Conservation (phyloP, 371 early-diverging fungal genomes). For the Lichtheimia corymbifera region DNA sequence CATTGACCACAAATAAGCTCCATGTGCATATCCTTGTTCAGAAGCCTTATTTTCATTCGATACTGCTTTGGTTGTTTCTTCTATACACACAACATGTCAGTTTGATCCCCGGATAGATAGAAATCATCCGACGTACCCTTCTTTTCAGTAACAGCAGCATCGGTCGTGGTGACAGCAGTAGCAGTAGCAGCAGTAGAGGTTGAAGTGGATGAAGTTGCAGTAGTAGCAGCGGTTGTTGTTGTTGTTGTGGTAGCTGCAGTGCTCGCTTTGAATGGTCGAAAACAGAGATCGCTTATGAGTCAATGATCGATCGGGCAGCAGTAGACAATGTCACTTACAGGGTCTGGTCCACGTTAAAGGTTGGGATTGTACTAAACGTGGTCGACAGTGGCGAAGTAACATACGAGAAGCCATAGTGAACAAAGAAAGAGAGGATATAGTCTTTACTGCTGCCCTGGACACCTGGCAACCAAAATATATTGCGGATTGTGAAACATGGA, state of each 20-base stretch:
- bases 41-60: background rate
- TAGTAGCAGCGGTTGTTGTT: background rate
- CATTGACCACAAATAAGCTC: constrained; percentile 43
- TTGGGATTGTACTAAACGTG: background rate
- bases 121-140: background rate
- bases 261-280: background rate
- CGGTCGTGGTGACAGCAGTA: background rate
- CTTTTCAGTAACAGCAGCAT: background rate
- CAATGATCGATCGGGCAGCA: too few species aligned
- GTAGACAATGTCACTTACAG: too few species aligned
- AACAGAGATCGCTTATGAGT: too few species aligned
- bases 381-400: background rate
- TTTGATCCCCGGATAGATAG: too few species aligned
- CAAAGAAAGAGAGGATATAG: too few species aligned
- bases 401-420: too few species aligned
- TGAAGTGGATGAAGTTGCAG: background rate
- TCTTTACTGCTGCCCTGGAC: too few species aligned
- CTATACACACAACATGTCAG: background rate
- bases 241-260: background rate
- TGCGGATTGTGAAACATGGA: too few species aligned
- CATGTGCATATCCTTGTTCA: constrained; percentile 22
- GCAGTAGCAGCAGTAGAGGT: constrained; percentile 1
- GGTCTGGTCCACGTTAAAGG: background rate
- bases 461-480: too few species aligned
- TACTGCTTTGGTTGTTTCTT: background rate